Base-by-base conservation (phyloP, 176 grass and related monocot genomes). In the Secale cereale region DNA sequence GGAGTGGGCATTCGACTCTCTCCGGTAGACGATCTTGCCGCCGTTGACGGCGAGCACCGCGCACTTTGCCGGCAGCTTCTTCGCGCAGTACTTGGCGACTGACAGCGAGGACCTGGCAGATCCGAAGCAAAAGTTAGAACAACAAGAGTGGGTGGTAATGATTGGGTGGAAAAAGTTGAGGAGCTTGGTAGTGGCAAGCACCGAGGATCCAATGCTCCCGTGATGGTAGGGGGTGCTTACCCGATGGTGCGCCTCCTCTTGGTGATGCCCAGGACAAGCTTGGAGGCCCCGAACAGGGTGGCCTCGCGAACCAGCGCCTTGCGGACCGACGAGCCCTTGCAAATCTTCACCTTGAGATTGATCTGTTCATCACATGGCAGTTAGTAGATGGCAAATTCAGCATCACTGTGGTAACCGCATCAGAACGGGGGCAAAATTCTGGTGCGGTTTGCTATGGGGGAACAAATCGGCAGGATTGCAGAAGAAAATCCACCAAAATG, bases 271-370 rank as follows among this genome's bases (percentile, higher is more conserved):
- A 99, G 78, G 74, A 99, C 86, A 71, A 99, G 48, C 37, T 88
- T 91, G 76, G 97, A 91, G 11, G 92, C 94, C 66, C 81, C 89
- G 22, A 94, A 85, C 61, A 89, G 63, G 30, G 3, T 91, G 40
- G 90, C 92, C 85, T 99, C 97, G 29, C 93, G 80, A 74, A 94
- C 94, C 17, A 99, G 81, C 61, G 90, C 84, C 59, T 89, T 96
- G 48, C 94, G 88, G 10, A 92, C 84, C 8, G 97, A 99, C 0
- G 92, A 89, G 27, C 87, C 94, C 89, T 88, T 99, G 86, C 94
- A 99, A 86, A 99, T 91, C 83, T 99, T 97, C 40, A 99, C 66
- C 82, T 94, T 99, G 4, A 99, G 85, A 74, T 99, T 84, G 85
- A 99, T 92, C 97, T 99, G 91, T 45, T 26, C 37, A 48, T 20